Conservation (phyloP, 108 stramenopile species). For the Fistulifera solaris region DNA sequence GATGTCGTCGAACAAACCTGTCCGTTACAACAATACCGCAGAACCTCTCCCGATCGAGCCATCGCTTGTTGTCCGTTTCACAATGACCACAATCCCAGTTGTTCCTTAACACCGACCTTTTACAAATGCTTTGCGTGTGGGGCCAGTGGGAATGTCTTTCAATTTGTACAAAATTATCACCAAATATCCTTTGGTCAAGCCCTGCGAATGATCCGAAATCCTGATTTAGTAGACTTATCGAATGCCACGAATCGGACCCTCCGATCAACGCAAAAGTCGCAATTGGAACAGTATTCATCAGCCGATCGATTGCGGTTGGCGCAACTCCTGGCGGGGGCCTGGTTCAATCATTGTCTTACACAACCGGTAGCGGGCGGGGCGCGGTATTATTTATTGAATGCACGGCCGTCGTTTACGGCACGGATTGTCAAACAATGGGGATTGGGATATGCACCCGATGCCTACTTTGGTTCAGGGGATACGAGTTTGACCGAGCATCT, state of each 20-base stretch:
- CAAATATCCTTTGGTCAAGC: slow-evolving; percentile 68
- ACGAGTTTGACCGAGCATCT: slow-evolving; percentile 78
- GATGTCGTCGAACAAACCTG: slow-evolving; percentile 18
- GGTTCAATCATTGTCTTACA: slow-evolving; percentile 61
- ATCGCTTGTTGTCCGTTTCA: slow-evolving; percentile 89
- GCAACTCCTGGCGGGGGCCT: slow-evolving; percentile 75
- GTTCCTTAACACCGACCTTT: slow-evolving; percentile 64
- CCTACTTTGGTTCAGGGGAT: slow-evolving; percentile 41
- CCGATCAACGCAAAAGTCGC: neutral
- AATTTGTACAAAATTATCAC: slow-evolving; percentile 71
- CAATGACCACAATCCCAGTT: slow-evolving; percentile 79
- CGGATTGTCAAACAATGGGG: neutral
- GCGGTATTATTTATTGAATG: slow-evolving; percentile 50
- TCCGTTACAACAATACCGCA: slow-evolving; percentile 38
- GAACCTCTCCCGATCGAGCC: slow-evolving; percentile 30
- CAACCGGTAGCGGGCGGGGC: slow-evolving; percentile 56
- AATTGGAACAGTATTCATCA: neutral
- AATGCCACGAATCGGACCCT: neutral
- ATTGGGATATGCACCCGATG: slow-evolving; percentile 86
- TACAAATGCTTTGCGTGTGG: slow-evolving; percentile 94
- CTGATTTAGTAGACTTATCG: too few relatives aligned
- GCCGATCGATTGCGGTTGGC: slow-evolving; percentile 45
- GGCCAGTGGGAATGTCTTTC: slow-evolving; percentile 86
- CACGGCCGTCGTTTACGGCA: slow-evolving; percentile 55
- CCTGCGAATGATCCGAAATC: slow-evolving; percentile 40